Evolutionary conservation across 2,329 filamentous ascomycete species (phyloP), one percentile per base, ranked within the genome.

Genomic region (Pseudocercospora eumusae): DNA sequence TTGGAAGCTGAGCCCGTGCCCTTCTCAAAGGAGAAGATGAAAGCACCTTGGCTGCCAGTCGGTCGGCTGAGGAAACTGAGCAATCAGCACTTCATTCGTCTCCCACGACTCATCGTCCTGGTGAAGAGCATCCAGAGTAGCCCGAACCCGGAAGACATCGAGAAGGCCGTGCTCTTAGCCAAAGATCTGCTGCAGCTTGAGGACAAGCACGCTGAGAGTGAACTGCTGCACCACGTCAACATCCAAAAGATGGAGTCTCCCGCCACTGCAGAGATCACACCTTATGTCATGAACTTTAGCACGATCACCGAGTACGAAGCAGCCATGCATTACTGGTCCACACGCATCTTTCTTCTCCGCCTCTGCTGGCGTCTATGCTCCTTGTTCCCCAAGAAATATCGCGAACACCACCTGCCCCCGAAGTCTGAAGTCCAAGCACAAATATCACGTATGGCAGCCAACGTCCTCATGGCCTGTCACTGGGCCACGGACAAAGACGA

Each of bases 61-160:
- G 42, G 54, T 13, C 44, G 36, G n/a, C 10, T 63, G 57, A 59
- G 61, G 25, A 65, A 65, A 36, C 28, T 65, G 42, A 45, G 54
- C 55, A 63, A 63, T 40, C 60, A 65, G 58, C 63, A 59, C 11
- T 65, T 65, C 61, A 65, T 65, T 20, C 57, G 63, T n/a, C 33
- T 65, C 31, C 63, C 63, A 11, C 56, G 63, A 15, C 50, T 65
- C 13, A 63, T 65, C 42, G 53, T 57, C 13, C 31, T 55, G 23
- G 56, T 65, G 7, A 65, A 65, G 36, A 55, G 54, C 21, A 36
- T 65, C 11, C 55, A 58, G 42, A 45, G 49, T 2, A 53, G 55
- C 5, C 44, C 53, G 8, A 52, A 61, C 11, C 50, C 57, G 4
- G 47, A 52, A 8, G 49, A 63, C n/a, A 11, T 65, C 11, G 61